phyloP scores from a whole-genome alignment of 192 early-diverging fungal species.

The Gryganskiella cystojenkinii region DNA sequence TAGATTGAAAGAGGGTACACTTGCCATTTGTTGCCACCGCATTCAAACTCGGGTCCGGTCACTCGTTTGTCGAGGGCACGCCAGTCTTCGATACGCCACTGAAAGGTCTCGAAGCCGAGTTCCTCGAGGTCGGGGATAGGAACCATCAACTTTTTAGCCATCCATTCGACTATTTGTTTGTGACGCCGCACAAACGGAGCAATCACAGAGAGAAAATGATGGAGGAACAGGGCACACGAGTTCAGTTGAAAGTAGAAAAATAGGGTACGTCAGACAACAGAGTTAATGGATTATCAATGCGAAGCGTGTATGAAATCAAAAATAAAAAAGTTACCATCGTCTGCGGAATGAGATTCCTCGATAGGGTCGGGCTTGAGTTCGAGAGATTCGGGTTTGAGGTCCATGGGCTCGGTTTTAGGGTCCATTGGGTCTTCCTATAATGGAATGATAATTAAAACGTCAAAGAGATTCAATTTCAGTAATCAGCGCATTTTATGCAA shows the following conservation, averaged over 20 bases:
- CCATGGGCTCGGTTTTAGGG: slow-evolving; percentile 10
- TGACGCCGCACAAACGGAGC: too few relatives aligned
- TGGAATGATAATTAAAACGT: too few relatives aligned
- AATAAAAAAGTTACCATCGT: slow-evolving; percentile 5
- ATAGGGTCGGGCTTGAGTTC: slow-evolving; percentile 37
- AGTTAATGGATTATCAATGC: background rate
- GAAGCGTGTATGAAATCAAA: slow-evolving; percentile 8
- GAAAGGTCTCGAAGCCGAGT: slow-evolving; percentile 42
- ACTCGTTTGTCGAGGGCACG: slow-evolving; percentile 52
- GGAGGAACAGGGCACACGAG: background rate
- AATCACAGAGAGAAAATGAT: background rate
- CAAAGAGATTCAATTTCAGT: background rate
- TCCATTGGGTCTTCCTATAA: slow-evolving; percentile 38
- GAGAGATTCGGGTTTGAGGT: background rate
- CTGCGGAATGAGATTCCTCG: slow-evolving; percentile 17
- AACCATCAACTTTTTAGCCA: slow-evolving; percentile 54
- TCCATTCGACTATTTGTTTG: slow-evolving; percentile 40
- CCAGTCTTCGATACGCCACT: slow-evolving; percentile 56
- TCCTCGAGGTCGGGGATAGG: slow-evolving; percentile 53
- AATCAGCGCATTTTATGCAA: background rate
- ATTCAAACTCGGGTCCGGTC: slow-evolving; percentile 60
- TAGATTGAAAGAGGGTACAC: background rate
- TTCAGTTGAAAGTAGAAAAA: background rate
- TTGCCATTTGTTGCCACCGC: slow-evolving; percentile 60
- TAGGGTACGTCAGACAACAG: background rate